Conservation (phyloP, 139 green algal species). For the Limnomonas spitsbergensis region DNA sequence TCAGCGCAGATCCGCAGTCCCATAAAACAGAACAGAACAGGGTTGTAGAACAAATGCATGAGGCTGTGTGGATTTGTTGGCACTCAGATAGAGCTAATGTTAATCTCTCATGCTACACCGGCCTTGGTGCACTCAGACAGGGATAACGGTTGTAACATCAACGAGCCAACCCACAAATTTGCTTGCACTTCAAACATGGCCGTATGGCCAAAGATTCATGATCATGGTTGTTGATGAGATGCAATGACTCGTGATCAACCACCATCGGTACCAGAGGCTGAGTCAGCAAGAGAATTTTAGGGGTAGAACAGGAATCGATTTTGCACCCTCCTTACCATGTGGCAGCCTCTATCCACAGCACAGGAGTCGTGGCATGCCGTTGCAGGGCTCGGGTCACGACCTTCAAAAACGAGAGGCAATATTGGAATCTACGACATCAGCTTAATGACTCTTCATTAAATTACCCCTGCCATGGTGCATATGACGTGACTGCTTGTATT, state of each 20-base stretch:
- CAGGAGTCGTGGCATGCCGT: conserved; percentile 74
- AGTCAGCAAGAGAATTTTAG: no score
- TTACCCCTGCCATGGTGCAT: no score
- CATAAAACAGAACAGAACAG: conserved; percentile 12
- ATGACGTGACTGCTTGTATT: no score
- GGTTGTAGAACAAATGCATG: no score
- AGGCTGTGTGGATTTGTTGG: conserved; percentile 7
- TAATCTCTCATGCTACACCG: neutral
- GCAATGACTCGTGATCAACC: no score
- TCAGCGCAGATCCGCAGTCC: conserved; percentile 1
- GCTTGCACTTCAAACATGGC: neutral
- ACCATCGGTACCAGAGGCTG: no score
- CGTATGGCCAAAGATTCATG: neutral
- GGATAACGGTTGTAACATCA: conserved; percentile 18
- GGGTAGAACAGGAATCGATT: no score
- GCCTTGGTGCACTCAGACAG: conserved; percentile 12
- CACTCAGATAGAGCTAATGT: conserved; percentile 10
- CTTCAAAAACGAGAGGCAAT: conserved; percentile 38
- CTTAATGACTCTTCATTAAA: no score
- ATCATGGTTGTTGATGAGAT: no score
- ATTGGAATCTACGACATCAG: neutral
- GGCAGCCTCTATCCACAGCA: conserved; percentile 86
- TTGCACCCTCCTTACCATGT: no score
- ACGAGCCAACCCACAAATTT: neutral
- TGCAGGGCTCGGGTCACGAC: conserved; percentile 77